Evolutionary conservation across 192 early-diverging fungal genomes (phyloP), one percentile per base, ranked within the genome.

Genomic region (Umbelopsis isabellina): DNA sequence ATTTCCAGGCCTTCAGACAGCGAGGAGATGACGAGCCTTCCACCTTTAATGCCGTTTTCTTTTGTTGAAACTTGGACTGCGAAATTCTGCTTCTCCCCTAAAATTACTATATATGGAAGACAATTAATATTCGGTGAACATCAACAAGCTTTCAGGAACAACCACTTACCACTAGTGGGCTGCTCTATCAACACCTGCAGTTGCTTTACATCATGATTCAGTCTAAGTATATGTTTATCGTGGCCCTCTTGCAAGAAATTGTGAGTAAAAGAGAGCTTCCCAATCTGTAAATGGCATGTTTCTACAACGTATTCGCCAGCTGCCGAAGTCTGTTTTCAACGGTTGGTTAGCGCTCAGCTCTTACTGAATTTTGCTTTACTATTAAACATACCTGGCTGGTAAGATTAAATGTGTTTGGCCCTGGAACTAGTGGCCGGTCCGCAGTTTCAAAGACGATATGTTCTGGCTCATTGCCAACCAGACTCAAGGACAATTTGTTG

Each of bases 271-370:
- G 82, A 68, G 22, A 91, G 52, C 67, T 89, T 89, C 22, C 90
- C 90, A 27, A 86, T 80, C 22, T 71, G 73, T 70, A 91, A 49
- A 35, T 78, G 76, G 49, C 85, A 80, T 9, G 74, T 80, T 37
- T 86, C 87, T 16, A 85, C 75, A 2, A 80, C 76, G 75, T 91
- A 92, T 33, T 82, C 84, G 37, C 91, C 91, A 30, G 84, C 84
- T 3, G 85, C 80, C 12, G 87, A 82, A 27, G 77, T 82, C 83
- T 87, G 69, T 58, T 58, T 49, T 12, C 25, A 67, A 9, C 1
- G 53, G 25, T n/a, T 18, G 44, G 45, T 65, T 7, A 41, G 25
- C 30, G 37, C 10, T 41, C 10, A 41, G 6, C 10, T 9, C 1
- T 20, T 51, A 49, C 1, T 12, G 6, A 25, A 7, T 20, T 67